phyloP scores from a whole-genome alignment of 345 rosid genomes.

The Erodium maritimum region DNA sequence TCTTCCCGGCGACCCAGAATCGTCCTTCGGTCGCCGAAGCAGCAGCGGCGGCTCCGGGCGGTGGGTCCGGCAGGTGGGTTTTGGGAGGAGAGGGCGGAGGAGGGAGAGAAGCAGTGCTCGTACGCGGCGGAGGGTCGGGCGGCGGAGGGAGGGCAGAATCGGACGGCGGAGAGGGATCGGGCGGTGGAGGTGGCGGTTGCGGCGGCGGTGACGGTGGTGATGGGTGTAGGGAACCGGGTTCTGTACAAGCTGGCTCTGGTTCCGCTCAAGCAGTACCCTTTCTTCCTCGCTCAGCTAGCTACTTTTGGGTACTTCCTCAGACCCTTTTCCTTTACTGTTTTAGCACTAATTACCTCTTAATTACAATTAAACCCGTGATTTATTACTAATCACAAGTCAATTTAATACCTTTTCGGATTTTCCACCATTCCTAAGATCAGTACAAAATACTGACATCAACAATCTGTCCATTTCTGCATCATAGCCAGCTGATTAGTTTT shows the following conservation, averaged over 20 bases:
- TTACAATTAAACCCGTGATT: too few relatives aligned
- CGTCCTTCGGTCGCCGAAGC: slow-evolving; percentile 22
- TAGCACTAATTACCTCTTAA: too few relatives aligned
- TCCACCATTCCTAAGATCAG: too few relatives aligned
- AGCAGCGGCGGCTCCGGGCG: slow-evolving; percentile 18
- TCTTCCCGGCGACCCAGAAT: slow-evolving; percentile 17
- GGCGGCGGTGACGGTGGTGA: slow-evolving; percentile 54
- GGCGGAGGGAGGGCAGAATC: slow-evolving; percentile 24
- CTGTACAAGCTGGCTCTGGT: slow-evolving; percentile 72
- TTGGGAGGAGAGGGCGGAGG: slow-evolving; percentile 14
- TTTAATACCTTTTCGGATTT: too few relatives aligned
- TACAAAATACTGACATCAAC: too few relatives aligned
- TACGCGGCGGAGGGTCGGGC: slow-evolving; percentile 13
- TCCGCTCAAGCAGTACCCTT: slow-evolving; percentile 81
- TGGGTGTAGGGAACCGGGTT: slow-evolving; percentile 88
- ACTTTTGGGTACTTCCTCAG: slow-evolving; percentile 57
- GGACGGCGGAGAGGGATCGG: slow-evolving; percentile 19
- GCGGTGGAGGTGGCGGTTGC: slow-evolving; percentile 49
- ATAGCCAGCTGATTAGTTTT: too few relatives aligned
- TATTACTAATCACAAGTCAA: too few relatives aligned
- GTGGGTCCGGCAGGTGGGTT: slow-evolving; percentile 28
- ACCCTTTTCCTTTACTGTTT: neutral
- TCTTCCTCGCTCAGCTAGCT: slow-evolving; percentile 94
- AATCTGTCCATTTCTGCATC: too few relatives aligned
- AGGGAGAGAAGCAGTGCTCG: slow-evolving; percentile 12